Evolutionary conservation across 139 green algal genomes (phyloP).

Genomic region (Chlamydomonas sp.): DNA sequence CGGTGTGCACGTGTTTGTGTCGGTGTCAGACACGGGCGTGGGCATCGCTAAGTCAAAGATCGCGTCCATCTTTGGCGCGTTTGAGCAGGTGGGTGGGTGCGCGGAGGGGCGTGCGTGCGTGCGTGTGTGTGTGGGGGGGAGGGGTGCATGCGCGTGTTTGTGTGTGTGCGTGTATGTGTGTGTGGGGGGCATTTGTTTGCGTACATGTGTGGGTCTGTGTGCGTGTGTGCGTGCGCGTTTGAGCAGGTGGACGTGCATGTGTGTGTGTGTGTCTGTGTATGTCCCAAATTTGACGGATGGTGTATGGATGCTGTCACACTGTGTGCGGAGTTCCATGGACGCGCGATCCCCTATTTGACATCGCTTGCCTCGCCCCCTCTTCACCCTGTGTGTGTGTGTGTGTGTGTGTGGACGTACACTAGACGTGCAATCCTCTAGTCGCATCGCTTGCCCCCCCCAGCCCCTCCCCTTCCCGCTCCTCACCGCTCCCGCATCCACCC

Average conservation of each 20-base stretch:
- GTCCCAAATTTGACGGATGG: no score
- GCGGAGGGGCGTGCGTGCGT: background rate
- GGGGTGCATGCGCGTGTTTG: background rate
- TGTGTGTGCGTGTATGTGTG: background rate
- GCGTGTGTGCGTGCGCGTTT: background rate
- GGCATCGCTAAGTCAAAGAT: constrained; percentile 35
- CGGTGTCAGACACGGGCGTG: constrained; percentile 11
- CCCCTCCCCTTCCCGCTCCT: no score
- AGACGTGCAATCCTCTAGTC: no score
- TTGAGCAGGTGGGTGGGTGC: constrained; percentile 29
- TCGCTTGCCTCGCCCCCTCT: no score
- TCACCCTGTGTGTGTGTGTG: no score
- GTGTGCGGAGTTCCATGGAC: no score
- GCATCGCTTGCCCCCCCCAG: no score
- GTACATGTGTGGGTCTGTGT: background rate
- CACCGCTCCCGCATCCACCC: no score
- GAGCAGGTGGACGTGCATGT: background rate
- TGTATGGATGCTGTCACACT: no score
- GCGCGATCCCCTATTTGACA: no score
- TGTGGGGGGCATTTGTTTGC: background rate
- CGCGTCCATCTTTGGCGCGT: constrained; percentile 29
- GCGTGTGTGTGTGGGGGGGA: background rate
- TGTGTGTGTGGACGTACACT: no score
- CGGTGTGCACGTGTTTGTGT: constrained; percentile 11
- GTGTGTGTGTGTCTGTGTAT: no score